Percentiles rank a stretch among this genome's conserved stretches.
phyloP scores from a whole-genome alignment of 1,284 basidiomycete genomes.

The Trametes pubescens region DNA sequence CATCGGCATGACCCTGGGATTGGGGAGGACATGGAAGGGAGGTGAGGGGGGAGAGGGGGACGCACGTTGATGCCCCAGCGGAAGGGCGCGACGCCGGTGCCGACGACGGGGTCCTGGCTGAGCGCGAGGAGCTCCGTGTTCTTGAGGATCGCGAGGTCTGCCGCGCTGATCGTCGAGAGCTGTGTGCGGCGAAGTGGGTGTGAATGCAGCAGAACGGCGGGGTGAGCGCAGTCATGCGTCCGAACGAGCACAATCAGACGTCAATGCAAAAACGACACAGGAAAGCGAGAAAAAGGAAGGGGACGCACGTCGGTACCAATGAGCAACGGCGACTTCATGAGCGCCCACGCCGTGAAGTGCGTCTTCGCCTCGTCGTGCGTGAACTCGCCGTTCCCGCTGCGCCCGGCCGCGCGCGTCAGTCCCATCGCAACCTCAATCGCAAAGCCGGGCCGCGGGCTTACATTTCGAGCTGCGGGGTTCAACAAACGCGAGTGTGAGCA shows the following conservation, averaged over 20 bases:
- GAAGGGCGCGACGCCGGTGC: constrained; percentile 68
- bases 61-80: constrained; percentile 68
- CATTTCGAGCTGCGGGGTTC: constrained; percentile 55
- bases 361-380: constrained; percentile 68
- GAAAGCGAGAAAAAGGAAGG: too few species aligned
- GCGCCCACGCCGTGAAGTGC: constrained; percentile 71
- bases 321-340: constrained; percentile 66
- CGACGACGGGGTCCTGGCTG: constrained; percentile 71
- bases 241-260: too few species aligned
- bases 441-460: constrained; percentile 39
- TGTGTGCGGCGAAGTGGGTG: constrained; percentile 34
- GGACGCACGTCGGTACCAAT: constrained; percentile 50
- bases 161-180: constrained; percentile 57
- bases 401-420: not conserved
- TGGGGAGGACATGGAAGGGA: too few species aligned
- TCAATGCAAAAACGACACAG: too few species aligned
- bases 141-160: constrained; percentile 62
- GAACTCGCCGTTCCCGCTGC: constrained; percentile 63
- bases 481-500: not conserved
- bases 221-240: too few species aligned
- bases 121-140: constrained; percentile 73
- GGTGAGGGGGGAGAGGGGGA: constrained; percentile 7
- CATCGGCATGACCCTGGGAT: too few species aligned
- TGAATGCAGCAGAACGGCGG: too few species aligned
- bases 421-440: too few species aligned